Conservation (phyloP, 2,329 filamentous ascomycete species). For the Aspergillus fumigatiaffinis region DNA sequence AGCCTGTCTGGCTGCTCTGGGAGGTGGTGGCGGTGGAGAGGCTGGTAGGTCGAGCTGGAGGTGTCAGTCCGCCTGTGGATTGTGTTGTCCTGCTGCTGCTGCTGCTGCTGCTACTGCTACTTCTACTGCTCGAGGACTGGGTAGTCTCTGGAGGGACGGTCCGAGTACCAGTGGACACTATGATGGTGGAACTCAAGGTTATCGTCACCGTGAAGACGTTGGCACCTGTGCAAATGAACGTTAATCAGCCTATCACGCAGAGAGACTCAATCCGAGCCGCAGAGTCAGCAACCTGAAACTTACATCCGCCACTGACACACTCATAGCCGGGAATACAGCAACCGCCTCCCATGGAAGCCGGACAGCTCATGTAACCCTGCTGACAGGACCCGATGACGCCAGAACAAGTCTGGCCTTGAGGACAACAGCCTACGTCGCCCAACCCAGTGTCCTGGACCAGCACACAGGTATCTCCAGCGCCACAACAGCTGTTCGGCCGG, state of each 20-base stretch:
- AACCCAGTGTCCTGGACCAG: slow-evolving; percentile 49
- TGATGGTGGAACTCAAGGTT: slow-evolving; percentile 29
- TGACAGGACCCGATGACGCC: slow-evolving; percentile 49
- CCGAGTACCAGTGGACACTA: slow-evolving; percentile 29
- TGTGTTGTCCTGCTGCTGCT: slow-evolving; percentile 30
- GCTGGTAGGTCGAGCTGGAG: slow-evolving; percentile 39
- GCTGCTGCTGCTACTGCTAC: slow-evolving; percentile 37
- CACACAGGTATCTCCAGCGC: slow-evolving; percentile 51
- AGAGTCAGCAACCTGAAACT: slow-evolving; percentile 22
- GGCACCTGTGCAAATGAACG: slow-evolving; percentile 22
- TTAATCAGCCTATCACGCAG: neutral
- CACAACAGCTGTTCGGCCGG: slow-evolving; percentile 57
- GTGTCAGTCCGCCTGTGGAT: slow-evolving; percentile 27
- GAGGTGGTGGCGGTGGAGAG: slow-evolving; percentile 35
- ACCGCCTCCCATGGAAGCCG: slow-evolving; percentile 53
- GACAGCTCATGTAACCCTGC: slow-evolving; percentile 54
- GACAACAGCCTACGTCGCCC: slow-evolving; percentile 60
- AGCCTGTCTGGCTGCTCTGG: slow-evolving; percentile 32
- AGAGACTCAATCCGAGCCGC: neutral
- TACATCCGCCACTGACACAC: slow-evolving; percentile 56
- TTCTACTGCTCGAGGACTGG: slow-evolving; percentile 28
- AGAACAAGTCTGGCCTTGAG: slow-evolving; percentile 49
- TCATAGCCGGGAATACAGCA: slow-evolving; percentile 60
- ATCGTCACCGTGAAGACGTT: slow-evolving; percentile 34
- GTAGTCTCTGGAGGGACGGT: slow-evolving; percentile 25